A percentile compares a stretch with the other conserved stretches of the same genome.
These are phyloP conservation scores for Powellomyces hirtus DNA, from an alignment of 192 early-diverging fungal species.

Conservation along the genomic window DNA sequence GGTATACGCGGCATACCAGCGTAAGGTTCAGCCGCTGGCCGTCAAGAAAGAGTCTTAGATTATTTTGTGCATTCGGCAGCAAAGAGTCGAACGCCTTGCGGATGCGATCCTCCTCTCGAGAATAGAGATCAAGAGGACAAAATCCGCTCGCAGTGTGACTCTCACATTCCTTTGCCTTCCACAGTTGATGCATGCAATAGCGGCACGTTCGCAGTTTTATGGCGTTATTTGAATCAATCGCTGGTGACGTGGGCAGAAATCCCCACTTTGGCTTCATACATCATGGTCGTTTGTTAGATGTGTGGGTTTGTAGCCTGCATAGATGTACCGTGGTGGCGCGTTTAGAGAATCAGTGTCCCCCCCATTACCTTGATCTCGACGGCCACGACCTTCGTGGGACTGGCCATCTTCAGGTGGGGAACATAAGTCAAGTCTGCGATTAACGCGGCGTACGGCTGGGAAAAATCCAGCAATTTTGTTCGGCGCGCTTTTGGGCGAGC, in stretches of 20 bases:
- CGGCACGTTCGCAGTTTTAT: constrained; percentile 64
- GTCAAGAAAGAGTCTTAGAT: constrained; percentile 53
- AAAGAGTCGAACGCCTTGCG: constrained; percentile 40
- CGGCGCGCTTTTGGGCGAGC: not conserved
- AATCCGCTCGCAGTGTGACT: constrained; percentile 38
- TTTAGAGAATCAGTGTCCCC: no score
- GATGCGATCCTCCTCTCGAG: constrained; percentile 33
- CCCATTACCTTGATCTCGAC: constrained; percentile 20
- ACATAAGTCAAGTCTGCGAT: constrained; percentile 18
- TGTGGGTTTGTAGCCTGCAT: no score
- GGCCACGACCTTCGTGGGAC: not conserved
- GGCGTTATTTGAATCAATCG: constrained; percentile 30
- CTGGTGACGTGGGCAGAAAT: constrained; percentile 52
- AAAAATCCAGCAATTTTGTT: constrained; percentile 3
- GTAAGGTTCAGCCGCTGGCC: constrained; percentile 14
- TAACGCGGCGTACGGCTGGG: constrained; percentile 9
- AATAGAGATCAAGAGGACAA: constrained; percentile 73
- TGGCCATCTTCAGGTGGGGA: not conserved
- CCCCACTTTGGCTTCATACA: constrained; percentile 80
- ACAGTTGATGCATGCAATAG: constrained; percentile 74
- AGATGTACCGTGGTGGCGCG: no score
- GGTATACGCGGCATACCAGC: no score
- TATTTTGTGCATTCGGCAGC: constrained; percentile 48
- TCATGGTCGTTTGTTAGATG: no score
- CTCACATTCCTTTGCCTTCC: constrained; percentile 38